Base-by-base conservation (phyloP, 257 asterid species). In the Capsicum pubescens region DNA sequence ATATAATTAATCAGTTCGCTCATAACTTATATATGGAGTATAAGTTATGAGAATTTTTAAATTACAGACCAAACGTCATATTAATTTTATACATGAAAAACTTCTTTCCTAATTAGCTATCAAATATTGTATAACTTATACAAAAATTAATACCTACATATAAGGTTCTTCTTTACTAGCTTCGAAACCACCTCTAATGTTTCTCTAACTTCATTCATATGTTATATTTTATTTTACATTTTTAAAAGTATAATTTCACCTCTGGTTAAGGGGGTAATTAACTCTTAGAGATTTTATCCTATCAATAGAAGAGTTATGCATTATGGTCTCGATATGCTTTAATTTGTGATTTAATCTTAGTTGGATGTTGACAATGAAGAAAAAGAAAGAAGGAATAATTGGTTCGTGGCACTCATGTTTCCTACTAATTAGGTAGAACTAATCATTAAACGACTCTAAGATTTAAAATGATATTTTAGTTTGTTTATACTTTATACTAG, bases 361-460 rank as follows among this genome's bases (percentile, higher is more conserved):
- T 66, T 35, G 13, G 72, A 66, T 66, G 48, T 66, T 76, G 81
- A 76, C 81, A 26, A 69, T 39, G 55, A 14, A 54, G 81, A 21
- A 54, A 76, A 36, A 56, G 55, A 15, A 16, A 69, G 3, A 39
- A 1, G 16, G 48, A 76, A 76, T 76, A 54, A 76, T 76, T 76
- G 48, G 64, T 54, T 76, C 57, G 81, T 76, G 81, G 64, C 64
- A 26, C 60, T 76, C 81, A 76, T 76, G 81, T 54, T 76, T 16
- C 81, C 46, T 7, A 52, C 64, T 54, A 76, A 76, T 26, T 76
- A 21, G 81, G 81, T 76, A 14, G 81, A 76, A 54, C 48, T 76
- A 76, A 76, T 76, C 64, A 76, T 76, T 26, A 52, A 14, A 76
- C 5, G 14, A 76, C 44, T 76, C 26, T 52, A 26, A 76, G 63